phyloP scores from a whole-genome alignment of 306 rosid species.

The Astragalus glycyphyllos region DNA sequence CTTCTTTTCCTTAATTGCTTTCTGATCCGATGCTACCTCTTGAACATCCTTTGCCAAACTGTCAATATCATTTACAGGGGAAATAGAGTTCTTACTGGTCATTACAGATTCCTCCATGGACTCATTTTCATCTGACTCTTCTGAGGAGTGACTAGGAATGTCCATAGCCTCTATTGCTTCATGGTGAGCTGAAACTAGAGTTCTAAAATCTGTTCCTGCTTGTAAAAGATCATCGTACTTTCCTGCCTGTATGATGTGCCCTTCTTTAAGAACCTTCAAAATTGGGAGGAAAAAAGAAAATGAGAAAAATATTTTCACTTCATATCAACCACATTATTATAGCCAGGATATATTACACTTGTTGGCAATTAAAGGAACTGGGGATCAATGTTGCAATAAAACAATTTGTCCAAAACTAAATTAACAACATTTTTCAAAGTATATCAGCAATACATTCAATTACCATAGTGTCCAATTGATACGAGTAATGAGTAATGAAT shows the following conservation, averaged over 20 bases:
- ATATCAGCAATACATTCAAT: slow-evolving; percentile 30
- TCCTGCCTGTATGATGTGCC: slow-evolving; percentile 89
- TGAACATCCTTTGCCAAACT: slow-evolving; percentile 85
- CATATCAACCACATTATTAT: slow-evolving; percentile 17
- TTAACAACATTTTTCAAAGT: neutral
- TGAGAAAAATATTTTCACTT: slow-evolving; percentile 31
- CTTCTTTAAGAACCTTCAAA: slow-evolving; percentile 89
- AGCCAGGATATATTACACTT: slow-evolving; percentile 18
- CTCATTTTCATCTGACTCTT: slow-evolving; percentile 82
- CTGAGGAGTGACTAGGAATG: slow-evolving; percentile 86
- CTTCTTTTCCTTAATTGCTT: slow-evolving; percentile 87
- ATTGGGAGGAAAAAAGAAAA: slow-evolving; percentile 38
- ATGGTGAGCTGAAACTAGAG: slow-evolving; percentile 95
- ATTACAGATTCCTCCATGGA: slow-evolving; percentile 55
- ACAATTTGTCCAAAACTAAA: slow-evolving; percentile 6
- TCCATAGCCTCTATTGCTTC: slow-evolving; percentile 99
- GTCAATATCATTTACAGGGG: slow-evolving; percentile 62
- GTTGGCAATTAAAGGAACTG: neutral
- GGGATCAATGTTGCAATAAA: neutral
- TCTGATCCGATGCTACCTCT: slow-evolving; percentile 78
- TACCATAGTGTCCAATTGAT: slow-evolving; percentile 34
- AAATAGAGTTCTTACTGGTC: slow-evolving; percentile 54
- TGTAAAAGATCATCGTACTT: slow-evolving; percentile 93
- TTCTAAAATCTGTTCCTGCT: slow-evolving; percentile 94
- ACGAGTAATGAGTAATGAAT: neutral